Percentiles rank a stretch among this genome's conserved stretches.
These are phyloP conservation scores for Podila epigama DNA, from an alignment of 192 early-diverging fungal species.

Conservation along the genomic window DNA sequence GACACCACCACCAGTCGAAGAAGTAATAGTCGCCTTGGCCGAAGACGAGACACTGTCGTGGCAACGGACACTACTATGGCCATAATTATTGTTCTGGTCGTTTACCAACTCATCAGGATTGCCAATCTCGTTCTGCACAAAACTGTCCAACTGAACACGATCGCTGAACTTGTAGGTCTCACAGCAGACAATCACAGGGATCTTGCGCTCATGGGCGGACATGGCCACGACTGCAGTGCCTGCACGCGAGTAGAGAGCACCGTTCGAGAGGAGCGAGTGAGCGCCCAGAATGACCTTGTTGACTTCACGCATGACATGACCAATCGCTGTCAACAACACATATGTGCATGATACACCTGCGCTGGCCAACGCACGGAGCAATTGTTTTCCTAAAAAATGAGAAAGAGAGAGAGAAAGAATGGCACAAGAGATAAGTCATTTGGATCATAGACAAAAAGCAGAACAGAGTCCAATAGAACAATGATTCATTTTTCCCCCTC, in stretches of 20 bases:
- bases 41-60: slow-evolving; percentile 25
- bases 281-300: slow-evolving; percentile 97
- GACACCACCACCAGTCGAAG: slow-evolving; percentile 5
- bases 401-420: neutral
- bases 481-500: neutral
- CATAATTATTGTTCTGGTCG: slow-evolving; percentile 47
- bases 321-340: slow-evolving; percentile 68
- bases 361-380: slow-evolving; percentile 62
- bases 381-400: slow-evolving; percentile 62
- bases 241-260: slow-evolving; percentile 87
- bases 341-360: slow-evolving; percentile 82
- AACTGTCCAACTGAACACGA: slow-evolving; percentile 90
- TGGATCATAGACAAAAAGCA: neutral
- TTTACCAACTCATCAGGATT: slow-evolving; percentile 87
- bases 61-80: slow-evolving; percentile 36
- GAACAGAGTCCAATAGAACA: neutral
- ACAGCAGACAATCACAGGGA: slow-evolving; percentile 96
- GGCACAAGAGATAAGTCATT: neutral
- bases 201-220: slow-evolving; percentile 83
- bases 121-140: slow-evolving; percentile 96
- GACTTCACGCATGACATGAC: slow-evolving; percentile 82
- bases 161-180: slow-evolving; percentile 98
- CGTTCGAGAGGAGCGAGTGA: slow-evolving; percentile 90
- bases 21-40: slow-evolving; percentile 15
- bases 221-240: slow-evolving; percentile 93